phyloP scores from a whole-genome alignment of 768 basidiomycete genomes.

The Panaeolus papilionaceus region DNA sequence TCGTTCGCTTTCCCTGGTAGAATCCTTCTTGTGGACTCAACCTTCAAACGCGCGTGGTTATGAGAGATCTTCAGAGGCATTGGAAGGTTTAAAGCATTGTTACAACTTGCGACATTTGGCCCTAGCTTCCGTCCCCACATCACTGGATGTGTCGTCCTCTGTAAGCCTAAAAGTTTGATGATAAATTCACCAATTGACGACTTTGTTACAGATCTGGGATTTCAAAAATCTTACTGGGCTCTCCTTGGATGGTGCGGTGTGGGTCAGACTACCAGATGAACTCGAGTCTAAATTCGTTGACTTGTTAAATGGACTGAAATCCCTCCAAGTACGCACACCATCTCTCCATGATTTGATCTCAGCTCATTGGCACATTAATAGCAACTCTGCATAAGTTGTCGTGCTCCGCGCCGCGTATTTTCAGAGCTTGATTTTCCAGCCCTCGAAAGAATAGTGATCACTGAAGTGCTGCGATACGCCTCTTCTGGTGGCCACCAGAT shows the following conservation, averaged over 20 bases:
- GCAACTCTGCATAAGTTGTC: slow-evolving; percentile 10
- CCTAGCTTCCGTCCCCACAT: neutral
- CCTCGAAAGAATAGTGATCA: neutral
- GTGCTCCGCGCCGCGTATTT: slow-evolving; percentile 1
- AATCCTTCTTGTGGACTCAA: neutral
- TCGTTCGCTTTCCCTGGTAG: neutral
- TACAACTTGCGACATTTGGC: neutral
- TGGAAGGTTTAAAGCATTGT: neutral
- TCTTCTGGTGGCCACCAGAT: slow-evolving; percentile 16
- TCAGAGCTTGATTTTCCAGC: neutral
- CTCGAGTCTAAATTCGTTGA: slow-evolving; percentile 4
- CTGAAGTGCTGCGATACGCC: slow-evolving; percentile 16
- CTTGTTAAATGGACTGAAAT: neutral
- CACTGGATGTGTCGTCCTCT: neutral
- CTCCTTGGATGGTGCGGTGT: neutral
- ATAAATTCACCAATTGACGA: neutral
- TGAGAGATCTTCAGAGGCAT: neutral
- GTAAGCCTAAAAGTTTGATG: neutral
- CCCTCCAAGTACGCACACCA: neutral
- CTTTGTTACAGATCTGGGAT: neutral
- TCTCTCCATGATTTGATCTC: neutral
- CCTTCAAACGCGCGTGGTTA: neutral
- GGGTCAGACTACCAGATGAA: neutral
- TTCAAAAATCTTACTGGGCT: neutral
- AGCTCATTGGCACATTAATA: neutral